phyloP scores from a whole-genome alignment of 179 eudicot species.

The Carnegiea gigantea region DNA sequence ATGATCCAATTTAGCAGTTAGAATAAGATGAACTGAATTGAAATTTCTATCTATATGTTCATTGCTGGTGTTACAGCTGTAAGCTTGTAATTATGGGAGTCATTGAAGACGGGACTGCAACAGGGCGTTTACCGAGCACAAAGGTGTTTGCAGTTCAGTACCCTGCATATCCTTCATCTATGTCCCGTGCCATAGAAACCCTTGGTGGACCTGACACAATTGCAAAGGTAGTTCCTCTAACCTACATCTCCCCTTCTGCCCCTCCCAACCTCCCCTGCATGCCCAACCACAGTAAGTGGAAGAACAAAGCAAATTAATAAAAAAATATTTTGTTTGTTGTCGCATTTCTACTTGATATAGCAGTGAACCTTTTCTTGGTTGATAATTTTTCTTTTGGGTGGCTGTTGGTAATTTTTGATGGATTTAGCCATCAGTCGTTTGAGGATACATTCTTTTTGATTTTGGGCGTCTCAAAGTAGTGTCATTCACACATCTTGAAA shows the following conservation, averaged over 20 bases:
- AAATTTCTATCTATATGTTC: neutral
- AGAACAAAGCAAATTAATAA: neutral
- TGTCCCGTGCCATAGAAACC: slow-evolving; percentile 44
- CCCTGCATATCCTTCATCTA: slow-evolving; percentile 48
- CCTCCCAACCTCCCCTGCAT: neutral
- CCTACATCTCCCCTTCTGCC: neutral
- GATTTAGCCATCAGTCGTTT: too few species aligned
- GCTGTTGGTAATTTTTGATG: too few species aligned
- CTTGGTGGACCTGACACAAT: slow-evolving; percentile 44
- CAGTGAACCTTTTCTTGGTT: too few species aligned
- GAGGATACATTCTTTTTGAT: too few species aligned
- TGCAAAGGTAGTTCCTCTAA: slow-evolving; percentile 28
- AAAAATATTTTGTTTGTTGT: neutral
- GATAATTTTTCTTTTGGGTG: too few species aligned
- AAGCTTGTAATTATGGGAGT: slow-evolving; percentile 27
- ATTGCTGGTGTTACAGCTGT: neutral
- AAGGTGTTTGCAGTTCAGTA: slow-evolving; percentile 40
- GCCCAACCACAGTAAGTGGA: neutral
- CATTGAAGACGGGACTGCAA: slow-evolving; percentile 39
- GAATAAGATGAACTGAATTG: neutral
- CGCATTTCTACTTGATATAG: neutral
- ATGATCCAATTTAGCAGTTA: too few species aligned
- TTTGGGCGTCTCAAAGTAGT: too few species aligned
- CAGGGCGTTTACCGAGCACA: slow-evolving; percentile 34
- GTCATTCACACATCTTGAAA: too few species aligned